Percentiles rank a stretch among this genome's conserved stretches.
phyloP scores from a whole-genome alignment of 2,329 filamentous ascomycete species.

The Epichloe sibirici region DNA sequence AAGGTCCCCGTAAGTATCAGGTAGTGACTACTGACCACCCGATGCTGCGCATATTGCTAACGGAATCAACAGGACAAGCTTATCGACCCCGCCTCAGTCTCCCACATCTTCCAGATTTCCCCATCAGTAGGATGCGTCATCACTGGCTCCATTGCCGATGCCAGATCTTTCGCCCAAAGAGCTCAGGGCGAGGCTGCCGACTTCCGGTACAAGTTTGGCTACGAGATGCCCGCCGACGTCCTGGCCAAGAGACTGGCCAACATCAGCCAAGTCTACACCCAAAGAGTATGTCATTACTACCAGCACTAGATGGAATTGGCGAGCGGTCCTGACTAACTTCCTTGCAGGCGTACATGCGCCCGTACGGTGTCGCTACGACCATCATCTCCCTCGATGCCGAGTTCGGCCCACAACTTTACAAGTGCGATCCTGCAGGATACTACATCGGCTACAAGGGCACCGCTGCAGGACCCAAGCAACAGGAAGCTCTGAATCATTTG shows the following conservation, averaged over 20 bases:
- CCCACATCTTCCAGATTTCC: slow-evolving; percentile 94
- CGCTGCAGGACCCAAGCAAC: slow-evolving; percentile 92
- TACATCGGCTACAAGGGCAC: slow-evolving; percentile 98
- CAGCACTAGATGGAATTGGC: not conserved
- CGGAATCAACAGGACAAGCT: slow-evolving; percentile 69
- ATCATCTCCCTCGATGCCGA: slow-evolving; percentile 90
- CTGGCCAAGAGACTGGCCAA: slow-evolving; percentile 94
- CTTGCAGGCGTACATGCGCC: slow-evolving; percentile 80
- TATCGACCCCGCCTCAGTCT: slow-evolving; percentile 92
- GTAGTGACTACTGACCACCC: not conserved
- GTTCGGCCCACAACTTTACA: slow-evolving; percentile 88
- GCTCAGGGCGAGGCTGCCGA: slow-evolving; percentile 93
- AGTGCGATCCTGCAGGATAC: slow-evolving; percentile 96
- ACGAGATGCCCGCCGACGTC: slow-evolving; percentile 98
- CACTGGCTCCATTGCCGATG: slow-evolving; percentile 97
- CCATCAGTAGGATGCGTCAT: slow-evolving; percentile 96
- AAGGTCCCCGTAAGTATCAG: slow-evolving; percentile 76
- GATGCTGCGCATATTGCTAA: not conserved
- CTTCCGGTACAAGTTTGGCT: slow-evolving; percentile 97
- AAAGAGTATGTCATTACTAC: slow-evolving; percentile 50
- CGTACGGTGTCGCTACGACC: slow-evolving; percentile 88
- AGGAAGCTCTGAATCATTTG: slow-evolving; percentile 94
- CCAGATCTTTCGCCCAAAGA: slow-evolving; percentile 81
- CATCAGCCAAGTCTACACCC: slow-evolving; percentile 98
- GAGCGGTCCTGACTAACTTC: not conserved